A percentile compares a stretch with the other conserved stretches of the same genome.
phyloP scores from a whole-genome alignment of 1,139 yeast species.

The Magnusiomyces magnusii region DNA sequence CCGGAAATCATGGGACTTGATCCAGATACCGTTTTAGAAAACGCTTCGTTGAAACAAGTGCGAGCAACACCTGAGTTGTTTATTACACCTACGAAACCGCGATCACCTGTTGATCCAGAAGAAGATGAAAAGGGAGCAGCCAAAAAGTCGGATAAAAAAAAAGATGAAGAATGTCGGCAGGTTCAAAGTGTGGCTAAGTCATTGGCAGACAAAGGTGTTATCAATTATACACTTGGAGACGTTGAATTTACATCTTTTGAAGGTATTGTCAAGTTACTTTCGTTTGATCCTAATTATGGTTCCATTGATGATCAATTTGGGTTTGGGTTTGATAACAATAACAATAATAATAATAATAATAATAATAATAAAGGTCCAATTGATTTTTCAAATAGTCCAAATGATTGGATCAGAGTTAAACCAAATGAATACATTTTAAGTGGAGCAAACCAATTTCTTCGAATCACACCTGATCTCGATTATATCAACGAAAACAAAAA shows the following conservation, averaged over 20 bases:
- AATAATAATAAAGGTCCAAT: too few relatives aligned
- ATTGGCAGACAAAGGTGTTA: neutral
- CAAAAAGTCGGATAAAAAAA: neutral
- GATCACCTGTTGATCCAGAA: neutral
- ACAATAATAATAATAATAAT: too few relatives aligned
- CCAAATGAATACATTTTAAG: neutral
- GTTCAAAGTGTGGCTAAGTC: neutral
- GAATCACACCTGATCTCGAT: neutral
- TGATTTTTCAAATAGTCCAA: neutral
- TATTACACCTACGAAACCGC: neutral
- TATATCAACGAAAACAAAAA: neutral
- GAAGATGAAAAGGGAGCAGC: neutral
- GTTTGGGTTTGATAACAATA: too few relatives aligned
- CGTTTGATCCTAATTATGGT: neutral
- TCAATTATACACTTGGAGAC: neutral
- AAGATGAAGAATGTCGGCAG: neutral
- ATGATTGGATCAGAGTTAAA: neutral
- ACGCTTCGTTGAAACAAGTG: neutral
- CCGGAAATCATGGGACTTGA: conserved; percentile 52
- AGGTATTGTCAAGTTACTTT: neutral
- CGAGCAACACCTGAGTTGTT: neutral
- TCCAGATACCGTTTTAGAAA: conserved; percentile 25
- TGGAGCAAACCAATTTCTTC: neutral
- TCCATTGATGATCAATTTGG: too few relatives aligned
- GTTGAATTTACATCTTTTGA: neutral